phyloP scores from a whole-genome alignment of 2,329 filamentous ascomycete species.

The Sarocladium oryzae region DNA sequence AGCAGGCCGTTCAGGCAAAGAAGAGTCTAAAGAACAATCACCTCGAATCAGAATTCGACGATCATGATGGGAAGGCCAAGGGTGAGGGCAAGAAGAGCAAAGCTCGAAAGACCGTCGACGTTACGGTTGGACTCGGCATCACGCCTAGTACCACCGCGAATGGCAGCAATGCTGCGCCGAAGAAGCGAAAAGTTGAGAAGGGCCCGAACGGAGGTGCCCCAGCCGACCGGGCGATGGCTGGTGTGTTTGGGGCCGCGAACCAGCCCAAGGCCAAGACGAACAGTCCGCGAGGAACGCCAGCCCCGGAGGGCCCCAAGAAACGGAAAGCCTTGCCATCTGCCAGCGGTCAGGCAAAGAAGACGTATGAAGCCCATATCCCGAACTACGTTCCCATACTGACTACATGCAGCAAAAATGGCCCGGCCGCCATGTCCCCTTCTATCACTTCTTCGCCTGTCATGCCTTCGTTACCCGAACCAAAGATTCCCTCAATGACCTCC shows the following conservation, averaged over 20 bases:
- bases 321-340: conserved; percentile 58
- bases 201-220: conserved; percentile 39
- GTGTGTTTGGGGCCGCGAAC: conserved; percentile 39
- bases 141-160: conserved; percentile 46
- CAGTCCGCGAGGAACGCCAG: conserved; percentile 65
- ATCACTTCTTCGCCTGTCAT: conserved; percentile 71
- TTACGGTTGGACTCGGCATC: conserved; percentile 58
- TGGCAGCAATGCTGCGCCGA: conserved; percentile 52
- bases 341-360: conserved; percentile 72
- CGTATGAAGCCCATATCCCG: conserved; percentile 40
- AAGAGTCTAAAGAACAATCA: conserved; percentile 60
- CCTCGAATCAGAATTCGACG: conserved; percentile 75
- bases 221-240: conserved; percentile 65
- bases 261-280: conserved; percentile 50
- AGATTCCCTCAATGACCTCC: conserved; percentile 45
- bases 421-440: conserved; percentile 58
- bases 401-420: neutral
- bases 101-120: conserved; percentile 53
- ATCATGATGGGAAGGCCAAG: conserved; percentile 38
- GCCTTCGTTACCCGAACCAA: conserved; percentile 58
- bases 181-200: conserved; percentile 79
- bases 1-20: conserved; percentile 73
- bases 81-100: conserved; percentile 59
- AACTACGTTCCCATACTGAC: neutral
- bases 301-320: conserved; percentile 64